A percentile compares a stretch with the other conserved stretches of the same genome.
These are phyloP conservation scores for Thraustotheca clavata DNA, from an alignment of 352 stramenopile genomes.

Conservation along the genomic window DNA sequence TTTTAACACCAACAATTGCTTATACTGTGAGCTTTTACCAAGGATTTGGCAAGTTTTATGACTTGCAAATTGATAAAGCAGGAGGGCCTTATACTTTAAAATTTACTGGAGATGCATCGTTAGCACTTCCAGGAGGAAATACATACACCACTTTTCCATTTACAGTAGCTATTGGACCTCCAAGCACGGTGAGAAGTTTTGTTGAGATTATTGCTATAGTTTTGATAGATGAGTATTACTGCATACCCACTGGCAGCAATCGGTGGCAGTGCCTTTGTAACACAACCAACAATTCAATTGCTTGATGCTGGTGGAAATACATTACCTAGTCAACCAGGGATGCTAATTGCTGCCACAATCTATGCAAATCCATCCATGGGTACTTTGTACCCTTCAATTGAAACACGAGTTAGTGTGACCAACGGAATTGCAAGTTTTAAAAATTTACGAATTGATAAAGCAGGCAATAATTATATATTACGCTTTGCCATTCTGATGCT, in stretches of 20 bases:
- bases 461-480: conserved; percentile 63
- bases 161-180: conserved; percentile 52
- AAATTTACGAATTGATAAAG: conserved; percentile 62
- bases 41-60: conserved; percentile 50
- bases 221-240: conserved; percentile 30
- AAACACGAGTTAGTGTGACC: conserved; percentile 34
- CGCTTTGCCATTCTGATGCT: conserved; percentile 28
- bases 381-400: conserved; percentile 34
- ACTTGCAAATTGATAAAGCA: conserved; percentile 62
- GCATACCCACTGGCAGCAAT: conserved; percentile 29
- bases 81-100: conserved; percentile 67
- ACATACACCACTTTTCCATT: conserved; percentile 67
- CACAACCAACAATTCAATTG: conserved; percentile 70
- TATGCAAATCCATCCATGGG: conserved; percentile 62
- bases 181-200: conserved; percentile 27
- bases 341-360: conserved; percentile 49
- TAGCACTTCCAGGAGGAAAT: conserved; percentile 34
- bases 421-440: conserved; percentile 58
- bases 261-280: conserved; percentile 62
- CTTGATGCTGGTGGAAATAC: conserved; percentile 65
- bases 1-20: conserved; percentile 36
- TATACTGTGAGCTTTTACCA: conserved; percentile 46
- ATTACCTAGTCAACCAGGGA: conserved; percentile 55
- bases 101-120: conserved; percentile 51
- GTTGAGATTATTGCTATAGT: not conserved